Evolutionary conservation across 108 stramenopile genomes (phyloP), one percentile per base, ranked within the genome.

Genomic region (Cyclotella baltica): DNA sequence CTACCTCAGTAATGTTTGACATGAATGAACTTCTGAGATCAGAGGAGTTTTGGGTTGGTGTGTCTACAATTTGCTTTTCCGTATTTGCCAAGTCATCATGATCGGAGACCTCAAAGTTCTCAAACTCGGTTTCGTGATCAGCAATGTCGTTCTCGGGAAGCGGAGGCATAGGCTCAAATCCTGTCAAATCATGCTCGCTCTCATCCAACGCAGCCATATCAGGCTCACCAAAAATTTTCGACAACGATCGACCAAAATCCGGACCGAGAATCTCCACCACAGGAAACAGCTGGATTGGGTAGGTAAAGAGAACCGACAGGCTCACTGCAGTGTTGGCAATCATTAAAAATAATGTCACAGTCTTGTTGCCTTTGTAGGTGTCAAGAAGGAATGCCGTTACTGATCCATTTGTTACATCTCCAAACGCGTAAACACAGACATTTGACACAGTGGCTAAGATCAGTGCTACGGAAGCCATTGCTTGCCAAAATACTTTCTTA

Each of bases 321-420:
- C 82, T 85, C 20, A 90, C 89, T 11, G 72, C 47, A 0, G 67
- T 52, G 56, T 92, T 92, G 48, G 89, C 82, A 35, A 84, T 40
- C 78, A 88, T 85, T n/a, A 89, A 27, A 40, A 55, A 77, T 13
- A 53, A 1, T 47, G 56, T 70, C 28, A 62, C 47, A 0, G 58
- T 27, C 10, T 35, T 53, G 31, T 84, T 59, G 28, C 48, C 67
- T 9, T 63, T 46, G 57, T 75, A 75, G 23, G 43, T 67, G 33
- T 88, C 84, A 15, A 91, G 20, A 52, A 92, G 36, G 76, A 89
- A 92, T n/a, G 89, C 92, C 1, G 92, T 92, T 0, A 92, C 81
- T 22, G 84, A 86, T 25, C 92, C 92, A 66, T 85, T 88, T 0
- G 83, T 69, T 6, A 92, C 88, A n/a, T 68, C 36, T 36, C 92